Conservation (phyloP, 1,284 basidiomycete genomes). For the Stygiomarasmius scandens region DNA sequence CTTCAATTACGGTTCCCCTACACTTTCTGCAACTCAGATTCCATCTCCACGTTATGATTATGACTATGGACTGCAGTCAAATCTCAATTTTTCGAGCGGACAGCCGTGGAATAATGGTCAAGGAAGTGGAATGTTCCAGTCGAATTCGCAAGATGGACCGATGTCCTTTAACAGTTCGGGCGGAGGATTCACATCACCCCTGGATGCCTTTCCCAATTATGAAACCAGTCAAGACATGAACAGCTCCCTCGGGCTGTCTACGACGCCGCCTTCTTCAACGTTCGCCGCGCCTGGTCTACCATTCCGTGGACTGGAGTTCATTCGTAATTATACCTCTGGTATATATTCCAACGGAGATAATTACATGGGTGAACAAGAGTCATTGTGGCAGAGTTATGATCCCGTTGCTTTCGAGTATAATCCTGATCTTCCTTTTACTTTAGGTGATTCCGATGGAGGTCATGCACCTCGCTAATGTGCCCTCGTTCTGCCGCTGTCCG, state of each 20-base stretch:
- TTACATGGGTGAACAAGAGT: conserved; percentile 57
- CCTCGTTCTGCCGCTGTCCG: background rate
- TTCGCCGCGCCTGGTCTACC: conserved; percentile 74
- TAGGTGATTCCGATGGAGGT: conserved; percentile 45
- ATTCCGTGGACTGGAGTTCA: conserved; percentile 78
- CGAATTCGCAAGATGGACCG: conserved; percentile 39
- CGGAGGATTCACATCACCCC: conserved; percentile 41
- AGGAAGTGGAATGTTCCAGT: conserved; percentile 37
- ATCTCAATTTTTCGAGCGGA: conserved; percentile 28
- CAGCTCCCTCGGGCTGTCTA: conserved; percentile 46
- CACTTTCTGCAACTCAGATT: conserved; percentile 46
- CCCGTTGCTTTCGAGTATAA: conserved; percentile 70
- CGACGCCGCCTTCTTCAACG: conserved; percentile 57
- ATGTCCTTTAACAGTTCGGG: conserved; percentile 40
- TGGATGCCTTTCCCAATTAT: conserved; percentile 53
- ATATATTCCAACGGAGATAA: conserved; percentile 45
- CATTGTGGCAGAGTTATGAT: conserved; percentile 75
- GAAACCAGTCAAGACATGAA: conserved; percentile 42
- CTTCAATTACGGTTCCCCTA: conserved; percentile 46
- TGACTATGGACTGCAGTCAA: conserved; percentile 52
- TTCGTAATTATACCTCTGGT: conserved; percentile 63
- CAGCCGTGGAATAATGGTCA: conserved; percentile 48
- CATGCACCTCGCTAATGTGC: conserved; percentile 25
- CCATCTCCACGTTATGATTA: conserved; percentile 56
- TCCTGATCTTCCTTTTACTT: conserved; percentile 71